These are phyloP conservation scores for Zygosaccharomyces pseudobailii DNA, from an alignment of 1,139 yeast species.

Conservation along the genomic window DNA sequence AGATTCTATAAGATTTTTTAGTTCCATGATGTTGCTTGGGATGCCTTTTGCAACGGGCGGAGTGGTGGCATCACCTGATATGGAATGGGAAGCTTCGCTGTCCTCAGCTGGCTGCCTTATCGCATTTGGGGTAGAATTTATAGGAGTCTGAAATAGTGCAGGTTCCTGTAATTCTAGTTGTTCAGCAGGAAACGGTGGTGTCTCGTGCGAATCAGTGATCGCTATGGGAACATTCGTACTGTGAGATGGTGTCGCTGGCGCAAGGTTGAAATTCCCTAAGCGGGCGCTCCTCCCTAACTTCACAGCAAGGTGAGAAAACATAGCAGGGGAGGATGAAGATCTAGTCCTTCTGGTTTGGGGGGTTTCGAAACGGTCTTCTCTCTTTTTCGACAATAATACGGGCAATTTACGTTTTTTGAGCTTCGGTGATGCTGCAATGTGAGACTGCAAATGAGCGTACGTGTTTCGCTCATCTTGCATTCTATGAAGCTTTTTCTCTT, in stretches of 20 bases:
- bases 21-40: conserved; percentile 20
- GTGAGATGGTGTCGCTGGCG: conserved; percentile 27
- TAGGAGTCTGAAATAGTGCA: conserved; percentile 20
- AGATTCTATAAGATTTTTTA: conserved; percentile 28
- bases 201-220: conserved; percentile 6
- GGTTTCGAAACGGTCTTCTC: conserved; percentile 26
- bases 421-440: conserved; percentile 31
- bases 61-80: background rate
- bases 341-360: conserved; percentile 22
- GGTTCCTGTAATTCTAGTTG: conserved; percentile 7
- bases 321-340: conserved; percentile 20
- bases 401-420: conserved; percentile 27
- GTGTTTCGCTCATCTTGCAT: conserved; percentile 23
- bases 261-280: conserved; percentile 13
- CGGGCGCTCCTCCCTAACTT: conserved; percentile 16
- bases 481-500: conserved; percentile 16
- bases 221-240: conserved; percentile 21
- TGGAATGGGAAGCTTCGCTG: background rate
- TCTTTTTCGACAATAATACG: conserved; percentile 28
- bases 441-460: conserved; percentile 30
- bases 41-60: conserved; percentile 2
- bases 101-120: conserved; percentile 1
- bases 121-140: conserved; percentile 9
- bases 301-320: conserved; percentile 29
- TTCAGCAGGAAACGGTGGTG: conserved; percentile 2